Base-by-base conservation (phyloP, 2,329 filamentous ascomycete genomes). In the Monosporascus cannonballus region DNA sequence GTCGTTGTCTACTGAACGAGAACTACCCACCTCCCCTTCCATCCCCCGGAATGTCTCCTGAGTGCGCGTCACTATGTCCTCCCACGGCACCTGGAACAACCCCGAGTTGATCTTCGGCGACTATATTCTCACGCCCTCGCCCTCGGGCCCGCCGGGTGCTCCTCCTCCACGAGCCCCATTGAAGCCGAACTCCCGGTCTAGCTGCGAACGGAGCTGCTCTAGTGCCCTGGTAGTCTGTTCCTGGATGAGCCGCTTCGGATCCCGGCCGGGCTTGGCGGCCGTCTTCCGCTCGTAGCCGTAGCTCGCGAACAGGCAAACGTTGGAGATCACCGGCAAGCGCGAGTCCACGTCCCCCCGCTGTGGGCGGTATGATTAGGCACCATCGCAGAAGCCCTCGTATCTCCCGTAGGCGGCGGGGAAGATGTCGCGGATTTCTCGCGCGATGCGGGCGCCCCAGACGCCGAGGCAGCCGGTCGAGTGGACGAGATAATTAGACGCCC, bases 11-110 rank as follows among this genome's bases (percentile, higher is more conserved):
- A 14, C 30, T 5, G 30, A 34, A 34, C 11, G 30, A 53, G 47
- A 15, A 53, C 38, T 25, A 67, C 4, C 74, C 77, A 41, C 74
- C 76, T 51, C 71, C 73, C 50, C 76, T 75, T 74, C 70, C 75
- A 49, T 71, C 72, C 45, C 45, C 63, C 76, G 54, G 69, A 73
- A 53, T 68, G 69, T 52, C 61, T 67, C 34, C 36, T 30, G 20
- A 38, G 51, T 48, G 27, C 47, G 39, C 9, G 25, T 37, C 34
- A 53, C 47, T 9, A 60, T 64, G 42, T 47, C 52, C 22, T 54
- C 54, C 62, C 59, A 63, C 24, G 56, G 57, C 17, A 63, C 59
- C 38, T 51, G 52, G 48, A 61, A 61, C 5, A 54, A 50, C 9
- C 60, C 61, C 17, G 62, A 59, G 36, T 61, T 64, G 52, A 64